These are phyloP conservation scores for Rubroboletus satanas DNA, from an alignment of 768 basidiomycete species.

Conservation along the genomic window DNA sequence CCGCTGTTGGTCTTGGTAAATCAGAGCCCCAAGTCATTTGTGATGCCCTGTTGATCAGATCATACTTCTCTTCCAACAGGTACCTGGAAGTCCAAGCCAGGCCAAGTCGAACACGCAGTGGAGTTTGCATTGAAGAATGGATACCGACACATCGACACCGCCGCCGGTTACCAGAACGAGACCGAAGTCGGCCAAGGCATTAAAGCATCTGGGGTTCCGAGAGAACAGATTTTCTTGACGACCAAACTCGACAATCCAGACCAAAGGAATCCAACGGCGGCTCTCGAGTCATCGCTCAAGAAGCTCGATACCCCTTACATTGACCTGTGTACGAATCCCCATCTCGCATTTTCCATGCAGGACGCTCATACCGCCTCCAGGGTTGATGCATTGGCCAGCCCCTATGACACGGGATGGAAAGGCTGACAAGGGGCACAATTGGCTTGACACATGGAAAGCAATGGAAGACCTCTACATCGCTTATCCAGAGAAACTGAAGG, in stretches of 20 bases:
- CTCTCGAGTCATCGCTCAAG: conserved; percentile 66
- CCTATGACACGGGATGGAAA: conserved; percentile 57
- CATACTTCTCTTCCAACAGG: conserved; percentile 35
- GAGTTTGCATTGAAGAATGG: conserved; percentile 68
- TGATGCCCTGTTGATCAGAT: background rate
- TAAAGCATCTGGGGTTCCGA: conserved; percentile 63
- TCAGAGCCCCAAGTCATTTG: background rate
- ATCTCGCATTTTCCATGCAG: background rate
- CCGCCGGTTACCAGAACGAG: conserved; percentile 70
- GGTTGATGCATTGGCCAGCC: conserved; percentile 83
- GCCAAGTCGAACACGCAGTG: conserved; percentile 70
- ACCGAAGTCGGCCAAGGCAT: conserved; percentile 80
- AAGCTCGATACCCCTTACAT: conserved; percentile 71
- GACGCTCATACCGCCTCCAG: conserved; percentile 29
- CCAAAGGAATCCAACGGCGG: conserved; percentile 54
- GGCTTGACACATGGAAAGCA: conserved; percentile 74
- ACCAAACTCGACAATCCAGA: conserved; percentile 66
- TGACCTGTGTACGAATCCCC: conserved; percentile 58
- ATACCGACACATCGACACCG: conserved; percentile 72
- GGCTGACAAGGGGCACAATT: conserved; percentile 53
- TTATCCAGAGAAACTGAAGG: conserved; percentile 68
- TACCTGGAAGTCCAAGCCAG: conserved; percentile 76
- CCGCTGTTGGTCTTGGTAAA: conserved; percentile 64
- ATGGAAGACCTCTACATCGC: conserved; percentile 68
- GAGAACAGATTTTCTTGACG: conserved; percentile 76